Conservation (phyloP, 148 eudicot genomes). For the Rhododendron vialii region DNA sequence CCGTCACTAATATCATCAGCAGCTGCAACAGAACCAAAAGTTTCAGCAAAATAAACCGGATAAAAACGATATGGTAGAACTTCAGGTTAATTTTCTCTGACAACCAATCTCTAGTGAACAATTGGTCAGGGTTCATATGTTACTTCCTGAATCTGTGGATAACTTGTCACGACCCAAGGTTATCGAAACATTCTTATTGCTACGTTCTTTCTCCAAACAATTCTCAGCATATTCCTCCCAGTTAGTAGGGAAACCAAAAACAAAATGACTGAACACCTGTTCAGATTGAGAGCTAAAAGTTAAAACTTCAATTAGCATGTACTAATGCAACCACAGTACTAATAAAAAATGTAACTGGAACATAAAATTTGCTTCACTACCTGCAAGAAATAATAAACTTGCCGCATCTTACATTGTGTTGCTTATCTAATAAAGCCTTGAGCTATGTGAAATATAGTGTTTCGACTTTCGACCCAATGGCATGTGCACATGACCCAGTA, state of each 20-base stretch:
- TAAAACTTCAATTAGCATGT: not conserved
- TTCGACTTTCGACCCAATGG: not conserved
- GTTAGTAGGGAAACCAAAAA: constrained; percentile 39
- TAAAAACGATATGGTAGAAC: not conserved
- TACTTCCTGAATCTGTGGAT: constrained; percentile 12
- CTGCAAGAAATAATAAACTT: not conserved
- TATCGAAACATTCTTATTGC: constrained; percentile 8
- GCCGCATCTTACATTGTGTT: not conserved
- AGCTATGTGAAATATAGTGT: not conserved
- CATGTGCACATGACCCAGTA: not conserved
- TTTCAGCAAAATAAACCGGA: not conserved
- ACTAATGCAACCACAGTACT: not conserved
- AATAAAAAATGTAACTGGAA: not conserved
- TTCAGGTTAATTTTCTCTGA: not conserved
- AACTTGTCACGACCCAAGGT: constrained; percentile 8
- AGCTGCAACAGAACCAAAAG: constrained; percentile 3
- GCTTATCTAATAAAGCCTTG: not conserved
- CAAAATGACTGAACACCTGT: constrained; percentile 25
- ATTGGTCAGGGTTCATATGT: not conserved
- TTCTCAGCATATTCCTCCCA: constrained; percentile 36
- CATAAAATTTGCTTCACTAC: not conserved
- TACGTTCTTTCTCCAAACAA: constrained; percentile 15
- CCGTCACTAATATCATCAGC: not conserved
- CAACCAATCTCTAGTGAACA: not conserved
- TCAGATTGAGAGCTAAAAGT: not conserved